A percentile compares a stretch with the other conserved stretches of the same genome.
These are phyloP conservation scores for Kitagawia praeruptora DNA, from an alignment of 129 eudicot species.

Conservation along the genomic window DNA sequence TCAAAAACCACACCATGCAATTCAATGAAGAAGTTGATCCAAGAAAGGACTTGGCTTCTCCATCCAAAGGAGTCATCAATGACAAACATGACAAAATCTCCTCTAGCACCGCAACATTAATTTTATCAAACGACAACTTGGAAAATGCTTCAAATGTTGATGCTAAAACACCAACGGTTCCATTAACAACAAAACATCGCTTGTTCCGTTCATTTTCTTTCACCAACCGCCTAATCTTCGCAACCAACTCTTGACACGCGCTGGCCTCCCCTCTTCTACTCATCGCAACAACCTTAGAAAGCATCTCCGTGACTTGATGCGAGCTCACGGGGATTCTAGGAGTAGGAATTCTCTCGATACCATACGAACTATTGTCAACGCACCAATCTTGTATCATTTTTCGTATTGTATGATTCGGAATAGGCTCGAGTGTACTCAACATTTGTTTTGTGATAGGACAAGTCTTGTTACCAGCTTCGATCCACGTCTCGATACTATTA, in stretches of 20 bases:
- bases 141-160: constrained; percentile 35
- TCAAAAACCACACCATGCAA: constrained; percentile 27
- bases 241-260: constrained; percentile 35
- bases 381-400: constrained; percentile 66
- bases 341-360: constrained; percentile 56
- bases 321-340: constrained; percentile 41
- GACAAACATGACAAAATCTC: constrained; percentile 38
- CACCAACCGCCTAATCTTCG: constrained; percentile 23
- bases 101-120: constrained; percentile 25
- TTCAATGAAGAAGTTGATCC: constrained; percentile 30
- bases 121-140: neutral
- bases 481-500: constrained; percentile 47
- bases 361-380: constrained; percentile 38
- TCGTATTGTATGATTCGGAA: constrained; percentile 47
- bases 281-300: constrained; percentile 21
- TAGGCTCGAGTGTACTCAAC: constrained; percentile 30
- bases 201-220: constrained; percentile 45
- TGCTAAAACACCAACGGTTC: constrained; percentile 24
- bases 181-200: constrained; percentile 31
- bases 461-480: constrained; percentile 45
- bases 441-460: constrained; percentile 39
- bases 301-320: constrained; percentile 31
- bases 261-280: constrained; percentile 13
- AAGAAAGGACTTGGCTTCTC: constrained; percentile 25
- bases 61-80: constrained; percentile 31